Conservation (phyloP, 495 filamentous ascomycete genomes). For the Talaromyces thailandensis region DNA sequence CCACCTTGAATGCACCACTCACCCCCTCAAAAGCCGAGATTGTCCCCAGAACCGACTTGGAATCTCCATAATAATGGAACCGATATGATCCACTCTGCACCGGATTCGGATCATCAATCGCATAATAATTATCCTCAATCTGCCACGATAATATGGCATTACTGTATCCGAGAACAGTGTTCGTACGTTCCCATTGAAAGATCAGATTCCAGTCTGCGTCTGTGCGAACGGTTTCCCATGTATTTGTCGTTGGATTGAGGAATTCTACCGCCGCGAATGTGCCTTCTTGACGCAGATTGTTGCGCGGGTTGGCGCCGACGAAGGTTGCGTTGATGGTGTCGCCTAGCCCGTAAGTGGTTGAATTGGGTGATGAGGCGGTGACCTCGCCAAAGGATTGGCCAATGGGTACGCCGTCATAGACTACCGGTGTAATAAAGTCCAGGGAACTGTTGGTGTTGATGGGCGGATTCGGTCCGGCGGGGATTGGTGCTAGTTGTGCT, state of each 20-base stretch:
- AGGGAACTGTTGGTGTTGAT: conserved; percentile 74
- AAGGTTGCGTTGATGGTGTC: conserved; percentile 57
- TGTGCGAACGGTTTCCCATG: conserved; percentile 59
- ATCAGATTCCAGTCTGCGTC: conserved; percentile 75
- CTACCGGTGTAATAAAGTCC: conserved; percentile 72
- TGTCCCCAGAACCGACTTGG: conserved; percentile 57
- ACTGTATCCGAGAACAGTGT: conserved; percentile 61
- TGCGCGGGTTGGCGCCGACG: conserved; percentile 84
- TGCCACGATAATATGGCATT: conserved; percentile 77
- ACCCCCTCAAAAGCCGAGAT: conserved; percentile 70
- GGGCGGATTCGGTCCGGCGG: conserved; percentile 59
- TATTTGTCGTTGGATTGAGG: conserved; percentile 33
- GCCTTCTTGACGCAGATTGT: conserved; percentile 68
- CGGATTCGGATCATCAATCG: conserved; percentile 23
- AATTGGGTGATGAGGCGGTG: conserved; percentile 41
- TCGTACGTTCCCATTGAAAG: conserved; percentile 74
- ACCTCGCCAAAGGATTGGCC: conserved; percentile 74
- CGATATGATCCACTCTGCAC: conserved; percentile 60
- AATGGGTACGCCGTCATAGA: conserved; percentile 61
- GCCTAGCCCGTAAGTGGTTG: conserved; percentile 44
- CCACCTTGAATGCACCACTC: conserved; percentile 55
- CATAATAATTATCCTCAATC: conserved; percentile 48
- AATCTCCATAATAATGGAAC: conserved; percentile 78
- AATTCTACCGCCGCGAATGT: conserved; percentile 77
- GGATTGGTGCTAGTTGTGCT: conserved; percentile 35